phyloP scores from a whole-genome alignment of 345 rosid genomes.

The Mercurialis annua region DNA sequence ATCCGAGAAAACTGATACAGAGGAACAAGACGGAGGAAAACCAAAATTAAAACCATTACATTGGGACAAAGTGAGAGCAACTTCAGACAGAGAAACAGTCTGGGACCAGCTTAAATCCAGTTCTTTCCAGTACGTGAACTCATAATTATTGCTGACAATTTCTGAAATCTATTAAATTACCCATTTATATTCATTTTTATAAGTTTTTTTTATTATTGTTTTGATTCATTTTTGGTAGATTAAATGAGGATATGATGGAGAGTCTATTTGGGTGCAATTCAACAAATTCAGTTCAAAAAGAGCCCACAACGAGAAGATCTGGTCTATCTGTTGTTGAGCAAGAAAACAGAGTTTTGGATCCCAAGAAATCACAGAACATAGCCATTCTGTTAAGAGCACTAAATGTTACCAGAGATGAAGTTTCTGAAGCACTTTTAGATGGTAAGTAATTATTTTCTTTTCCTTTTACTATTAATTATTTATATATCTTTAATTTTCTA shows the following conservation, averaged over 20 bases:
- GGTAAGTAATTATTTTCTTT: conserved; percentile 47
- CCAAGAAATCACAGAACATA: conserved; percentile 96
- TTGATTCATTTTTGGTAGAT: conserved; percentile 34
- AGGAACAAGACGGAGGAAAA: conserved; percentile 63
- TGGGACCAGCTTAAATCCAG: conserved; percentile 98
- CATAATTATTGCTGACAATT: background rate
- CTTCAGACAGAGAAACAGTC: conserved; percentile 95
- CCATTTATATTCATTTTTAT: background rate
- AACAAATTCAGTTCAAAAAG: conserved; percentile 55
- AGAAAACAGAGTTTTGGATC: conserved; percentile 91
- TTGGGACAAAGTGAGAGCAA: conserved; percentile 98
- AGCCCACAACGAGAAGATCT: conserved; percentile 52
- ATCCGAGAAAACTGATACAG: conserved; percentile 53
- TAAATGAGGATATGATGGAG: conserved; percentile 98
- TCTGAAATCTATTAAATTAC: background rate
- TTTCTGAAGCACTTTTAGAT: conserved; percentile 90
- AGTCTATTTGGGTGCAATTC: conserved; percentile 87
- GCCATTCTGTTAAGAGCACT: conserved; percentile 89
- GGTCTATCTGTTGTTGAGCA: conserved; percentile 62
- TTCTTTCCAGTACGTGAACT: conserved; percentile 82
- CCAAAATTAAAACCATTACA: conserved; percentile 91
- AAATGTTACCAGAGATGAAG: conserved; percentile 91
- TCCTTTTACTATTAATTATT: background rate
- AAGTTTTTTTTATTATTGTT: background rate
- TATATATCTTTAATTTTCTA: background rate